Evolutionary conservation across 2,329 filamentous ascomycete species (phyloP).

Genomic region (Claviceps sp.): DNA sequence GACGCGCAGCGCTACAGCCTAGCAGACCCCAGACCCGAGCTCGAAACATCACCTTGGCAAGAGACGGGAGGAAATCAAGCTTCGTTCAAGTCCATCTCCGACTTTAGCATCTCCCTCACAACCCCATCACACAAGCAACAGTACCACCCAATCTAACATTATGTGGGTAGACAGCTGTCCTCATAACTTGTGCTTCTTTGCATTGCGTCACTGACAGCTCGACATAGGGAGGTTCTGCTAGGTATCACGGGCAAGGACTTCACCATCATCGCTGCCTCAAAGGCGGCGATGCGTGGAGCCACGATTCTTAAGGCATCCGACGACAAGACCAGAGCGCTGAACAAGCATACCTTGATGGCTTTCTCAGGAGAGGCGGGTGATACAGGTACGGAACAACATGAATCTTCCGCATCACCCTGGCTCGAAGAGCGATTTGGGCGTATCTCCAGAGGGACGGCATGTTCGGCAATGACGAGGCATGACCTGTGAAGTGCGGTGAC

Average conservation of each 20-base stretch:
- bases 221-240: conserved; percentile 80
- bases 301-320: conserved; percentile 91
- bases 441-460: background rate
- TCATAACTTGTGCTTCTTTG: background rate
- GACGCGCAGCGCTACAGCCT: conserved; percentile 27
- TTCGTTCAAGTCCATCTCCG: background rate
- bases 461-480: too few relatives aligned
- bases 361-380: conserved; percentile 95
- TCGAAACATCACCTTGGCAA: conserved; percentile 2
- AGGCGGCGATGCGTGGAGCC: conserved; percentile 94
- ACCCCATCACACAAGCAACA: conserved; percentile 2
- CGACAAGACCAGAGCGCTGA: conserved; percentile 89
- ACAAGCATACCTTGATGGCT: conserved; percentile 88
- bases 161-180: conserved; percentile 5
- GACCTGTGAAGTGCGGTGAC: conserved; percentile 3
- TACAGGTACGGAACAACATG: conserved; percentile 47
- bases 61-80: background rate
- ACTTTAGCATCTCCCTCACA: conserved; percentile 1
- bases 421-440: background rate
- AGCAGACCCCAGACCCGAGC: conserved; percentile 7
- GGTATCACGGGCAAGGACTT: conserved; percentile 99
- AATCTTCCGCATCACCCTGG: background rate
- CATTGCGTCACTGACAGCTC: background rate
- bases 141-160: background rate
- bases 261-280: conserved; percentile 91